phyloP scores from a whole-genome alignment of 2,329 filamentous ascomycete species.

The Penicillium sp. region DNA sequence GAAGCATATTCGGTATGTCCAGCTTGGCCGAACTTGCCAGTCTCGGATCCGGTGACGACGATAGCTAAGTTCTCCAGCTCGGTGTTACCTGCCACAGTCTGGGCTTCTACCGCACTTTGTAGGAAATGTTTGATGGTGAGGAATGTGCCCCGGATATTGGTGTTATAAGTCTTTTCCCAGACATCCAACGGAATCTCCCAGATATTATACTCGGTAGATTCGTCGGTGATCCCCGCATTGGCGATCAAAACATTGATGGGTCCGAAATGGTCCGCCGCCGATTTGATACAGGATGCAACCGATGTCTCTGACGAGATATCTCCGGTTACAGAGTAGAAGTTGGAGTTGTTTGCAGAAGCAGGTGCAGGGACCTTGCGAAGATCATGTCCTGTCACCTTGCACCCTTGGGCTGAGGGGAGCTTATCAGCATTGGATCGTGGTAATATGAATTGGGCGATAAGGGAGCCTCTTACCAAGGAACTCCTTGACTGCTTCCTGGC shows the following conservation, averaged over 20 bases:
- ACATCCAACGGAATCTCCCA: constrained; percentile 55
- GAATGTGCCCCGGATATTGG: constrained; percentile 56
- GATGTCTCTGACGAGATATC: constrained; percentile 53
- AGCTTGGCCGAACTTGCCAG: constrained; percentile 31
- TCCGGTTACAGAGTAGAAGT: constrained; percentile 47
- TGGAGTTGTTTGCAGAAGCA: constrained; percentile 18
- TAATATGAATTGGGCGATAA: background rate
- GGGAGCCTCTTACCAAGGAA: constrained; percentile 50
- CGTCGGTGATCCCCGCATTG: constrained; percentile 56
- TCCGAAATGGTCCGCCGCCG: constrained; percentile 49
- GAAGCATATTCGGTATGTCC: constrained; percentile 47
- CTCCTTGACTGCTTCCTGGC: constrained; percentile 52
- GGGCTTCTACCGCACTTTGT: constrained; percentile 42
- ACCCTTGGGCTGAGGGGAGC: constrained; percentile 49
- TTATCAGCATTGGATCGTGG: background rate
- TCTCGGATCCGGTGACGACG: constrained; percentile 57
- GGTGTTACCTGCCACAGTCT: constrained; percentile 36
- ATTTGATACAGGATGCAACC: constrained; percentile 43
- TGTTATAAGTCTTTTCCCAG: constrained; percentile 55
- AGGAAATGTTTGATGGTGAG: constrained; percentile 60
- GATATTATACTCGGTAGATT: constrained; percentile 51
- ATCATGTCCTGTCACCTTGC: constrained; percentile 52
- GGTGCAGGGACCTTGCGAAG: constrained; percentile 49
- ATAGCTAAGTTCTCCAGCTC: constrained; percentile 55
- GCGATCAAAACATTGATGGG: constrained; percentile 56